phyloP scores from a whole-genome alignment of 1,284 basidiomycete genomes.

The Ustilago curta region DNA sequence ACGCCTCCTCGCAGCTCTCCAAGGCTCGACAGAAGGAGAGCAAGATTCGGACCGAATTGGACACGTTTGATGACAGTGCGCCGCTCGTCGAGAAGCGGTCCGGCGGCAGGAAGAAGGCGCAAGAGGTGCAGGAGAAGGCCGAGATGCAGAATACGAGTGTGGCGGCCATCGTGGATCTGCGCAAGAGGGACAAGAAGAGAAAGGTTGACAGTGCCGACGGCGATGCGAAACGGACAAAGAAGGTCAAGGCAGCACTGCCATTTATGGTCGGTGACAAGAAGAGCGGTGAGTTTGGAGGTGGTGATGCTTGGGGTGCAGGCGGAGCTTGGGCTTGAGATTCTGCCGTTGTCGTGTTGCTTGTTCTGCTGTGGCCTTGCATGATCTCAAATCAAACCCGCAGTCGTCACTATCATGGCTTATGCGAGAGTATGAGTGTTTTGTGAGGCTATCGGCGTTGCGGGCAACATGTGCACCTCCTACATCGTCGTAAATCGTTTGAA shows the following conservation, averaged over 20 bases:
- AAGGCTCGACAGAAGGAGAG: constrained; percentile 32
- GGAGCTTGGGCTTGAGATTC: constrained; percentile 25
- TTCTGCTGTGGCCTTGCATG: neutral
- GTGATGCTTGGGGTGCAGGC: constrained; percentile 34
- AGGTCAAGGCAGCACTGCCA: constrained; percentile 22
- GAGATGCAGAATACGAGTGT: constrained; percentile 35
- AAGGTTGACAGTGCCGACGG: neutral
- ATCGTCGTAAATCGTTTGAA: too few species aligned
- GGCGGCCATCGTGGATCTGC: constrained; percentile 34
- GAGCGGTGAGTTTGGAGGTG: constrained; percentile 26
- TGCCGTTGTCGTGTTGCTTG: neutral
- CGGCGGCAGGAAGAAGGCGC: constrained; percentile 2
- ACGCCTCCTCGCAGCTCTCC: constrained; percentile 15
- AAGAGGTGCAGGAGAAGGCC: constrained; percentile 6
- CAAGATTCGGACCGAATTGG: constrained; percentile 22
- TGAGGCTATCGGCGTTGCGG: too few species aligned
- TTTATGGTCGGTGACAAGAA: constrained; percentile 6
- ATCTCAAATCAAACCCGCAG: too few species aligned
- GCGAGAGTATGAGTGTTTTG: too few species aligned
- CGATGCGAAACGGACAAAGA: constrained; percentile 14
- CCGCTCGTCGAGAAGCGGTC: constrained; percentile 2
- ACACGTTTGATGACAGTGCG: constrained; percentile 25
- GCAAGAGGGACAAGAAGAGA: constrained; percentile 27
- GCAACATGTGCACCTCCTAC: too few species aligned
- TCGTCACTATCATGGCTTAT: too few species aligned